Conservation (phyloP, 2,329 filamentous ascomycete genomes). For the Microcyclosporella mali region DNA sequence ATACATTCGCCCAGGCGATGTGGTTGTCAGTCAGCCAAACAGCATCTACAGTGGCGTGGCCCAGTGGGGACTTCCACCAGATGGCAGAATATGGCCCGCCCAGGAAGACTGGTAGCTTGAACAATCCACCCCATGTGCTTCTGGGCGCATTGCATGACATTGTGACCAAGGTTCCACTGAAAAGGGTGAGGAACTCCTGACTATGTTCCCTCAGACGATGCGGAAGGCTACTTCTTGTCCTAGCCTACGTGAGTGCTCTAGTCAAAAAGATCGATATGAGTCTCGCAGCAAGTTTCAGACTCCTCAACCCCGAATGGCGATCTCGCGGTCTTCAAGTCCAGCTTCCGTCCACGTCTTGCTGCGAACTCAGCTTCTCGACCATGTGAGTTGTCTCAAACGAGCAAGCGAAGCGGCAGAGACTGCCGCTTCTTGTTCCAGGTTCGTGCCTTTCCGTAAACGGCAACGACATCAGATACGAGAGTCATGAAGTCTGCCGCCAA, state of each 20-base stretch:
- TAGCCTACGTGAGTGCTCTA: conserved; percentile 23
- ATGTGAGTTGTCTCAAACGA: too few species aligned
- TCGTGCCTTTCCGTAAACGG: too few species aligned
- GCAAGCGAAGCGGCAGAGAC: too few species aligned
- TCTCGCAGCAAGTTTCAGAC: too few species aligned
- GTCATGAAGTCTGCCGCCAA: too few species aligned
- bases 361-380: too few species aligned
- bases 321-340: too few species aligned
- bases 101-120: neutral
- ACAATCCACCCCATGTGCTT: conserved; percentile 3
- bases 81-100: neutral
- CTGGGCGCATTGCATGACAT: conserved; percentile 4
- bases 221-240: conserved; percentile 24
- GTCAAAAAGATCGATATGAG: conserved; percentile 7
- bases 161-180: too few species aligned
- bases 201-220: conserved; percentile 2
- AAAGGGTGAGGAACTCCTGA: too few species aligned
- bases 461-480: conserved; percentile 19
- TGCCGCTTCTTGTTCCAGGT: too few species aligned
- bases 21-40: conserved; percentile 1
- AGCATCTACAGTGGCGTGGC: neutral
- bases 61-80: conserved; percentile 19
- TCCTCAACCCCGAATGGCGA: too few species aligned
- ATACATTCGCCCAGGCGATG: conserved; percentile 19
- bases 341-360: too few species aligned